Conservation (phyloP, 1,284 basidiomycete species). For the Erythrobasidium hasegawianum region DNA sequence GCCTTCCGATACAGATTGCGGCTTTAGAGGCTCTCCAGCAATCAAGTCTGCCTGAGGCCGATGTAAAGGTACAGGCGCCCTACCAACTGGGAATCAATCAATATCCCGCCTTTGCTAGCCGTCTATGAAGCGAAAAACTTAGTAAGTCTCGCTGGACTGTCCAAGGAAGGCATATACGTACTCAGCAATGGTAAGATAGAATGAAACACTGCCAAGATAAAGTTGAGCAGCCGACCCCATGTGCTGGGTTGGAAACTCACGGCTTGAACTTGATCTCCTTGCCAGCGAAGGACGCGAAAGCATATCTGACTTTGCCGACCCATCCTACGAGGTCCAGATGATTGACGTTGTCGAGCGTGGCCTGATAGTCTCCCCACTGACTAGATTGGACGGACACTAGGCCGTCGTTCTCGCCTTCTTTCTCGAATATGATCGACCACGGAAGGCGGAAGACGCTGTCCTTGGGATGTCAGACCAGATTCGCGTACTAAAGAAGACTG, state of each 20-base stretch:
- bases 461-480: too few species aligned
- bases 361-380: conserved; percentile 64
- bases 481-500: too few species aligned
- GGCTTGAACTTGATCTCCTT: conserved; percentile 82
- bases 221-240: too few species aligned
- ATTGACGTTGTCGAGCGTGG: conserved; percentile 82
- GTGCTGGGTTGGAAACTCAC: neutral
- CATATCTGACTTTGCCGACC: conserved; percentile 61
- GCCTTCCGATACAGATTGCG: too few species aligned
- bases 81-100: neutral
- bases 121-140: neutral
- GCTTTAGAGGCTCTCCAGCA: too few species aligned
- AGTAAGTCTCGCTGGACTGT: neutral
- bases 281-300: conserved; percentile 81
- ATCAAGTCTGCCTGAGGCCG: too few species aligned
- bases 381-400: conserved; percentile 77
- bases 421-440: conserved; percentile 75
- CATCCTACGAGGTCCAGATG: conserved; percentile 72
- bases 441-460: conserved; percentile 52
- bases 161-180: neutral
- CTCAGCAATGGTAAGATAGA: conserved; percentile 33
- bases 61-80: too few species aligned
- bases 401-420: conserved; percentile 89
- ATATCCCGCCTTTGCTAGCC: conserved; percentile 21
- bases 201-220: conserved; percentile 5